Evolutionary conservation across 495 filamentous ascomycete genomes (phyloP), one percentile per base, ranked within the genome.

Genomic region (Trichoderma orchidacearum): DNA sequence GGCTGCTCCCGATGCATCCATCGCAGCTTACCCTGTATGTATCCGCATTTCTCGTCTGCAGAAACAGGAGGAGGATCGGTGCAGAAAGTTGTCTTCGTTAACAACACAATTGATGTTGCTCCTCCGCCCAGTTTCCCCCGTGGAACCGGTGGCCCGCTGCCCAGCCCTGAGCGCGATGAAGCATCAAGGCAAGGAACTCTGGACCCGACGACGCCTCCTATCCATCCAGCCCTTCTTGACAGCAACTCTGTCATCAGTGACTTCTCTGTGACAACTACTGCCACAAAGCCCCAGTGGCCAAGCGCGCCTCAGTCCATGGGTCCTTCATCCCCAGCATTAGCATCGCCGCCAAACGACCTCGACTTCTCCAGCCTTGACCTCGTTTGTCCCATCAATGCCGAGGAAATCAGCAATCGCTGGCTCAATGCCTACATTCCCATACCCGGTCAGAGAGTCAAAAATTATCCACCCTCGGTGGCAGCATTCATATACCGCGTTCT

Each of bases 331-430:
- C 15, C 41, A 11, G 21, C n/a, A 0, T 23, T 23, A 25, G 41
- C 41, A 23, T 23, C 27, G 41, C 41, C 9, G 41, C 23, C 41
- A 17, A 23, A 48, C 6, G 11, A 36, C 30, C 58, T 62, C 32
- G 60, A 66, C 17, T 73, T 68, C 50, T 55, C 61, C 17, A 25
- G 21, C 3, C 56, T 65, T 13, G 64, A 70, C 13, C 63, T 78
- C n/a, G 59, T 70, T 9, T 72, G 68, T 56, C 68, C 71, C 3
- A 73, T 75, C 51, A 65, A 77, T 56, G 67, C 64, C 3, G 67
- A 74, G 18, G 64, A 68, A 4, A 76, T 78, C 54, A 70, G 64
- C 15, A 73, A 74, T 53, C 75, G 75, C 30, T 78, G 72, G 74
- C 38, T 75, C 53, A 70, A 72, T 27, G 55, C 70, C 6, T 76